Percentiles rank a stretch among this genome's conserved stretches.
Conservation (phyloP, 257 asterid species). For the Solanum chiquidenum region DNA sequence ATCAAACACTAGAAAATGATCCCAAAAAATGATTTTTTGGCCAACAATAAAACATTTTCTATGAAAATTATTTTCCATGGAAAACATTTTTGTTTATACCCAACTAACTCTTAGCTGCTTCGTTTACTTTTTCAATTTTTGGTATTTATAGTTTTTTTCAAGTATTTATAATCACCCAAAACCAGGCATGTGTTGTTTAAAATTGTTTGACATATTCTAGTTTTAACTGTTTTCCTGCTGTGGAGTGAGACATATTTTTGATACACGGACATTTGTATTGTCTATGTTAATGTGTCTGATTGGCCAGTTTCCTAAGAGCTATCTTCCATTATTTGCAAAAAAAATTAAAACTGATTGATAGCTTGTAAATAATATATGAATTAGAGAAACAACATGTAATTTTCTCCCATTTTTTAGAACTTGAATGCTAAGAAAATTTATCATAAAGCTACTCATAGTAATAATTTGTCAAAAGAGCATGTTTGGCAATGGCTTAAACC, state of each 20-base stretch:
- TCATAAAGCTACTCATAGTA: neutral
- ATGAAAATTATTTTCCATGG: neutral
- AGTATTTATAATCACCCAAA: neutral
- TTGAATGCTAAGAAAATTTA: neutral
- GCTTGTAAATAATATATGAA: neutral
- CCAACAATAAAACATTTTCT: neutral
- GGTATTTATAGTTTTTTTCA: neutral
- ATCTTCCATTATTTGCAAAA: neutral
- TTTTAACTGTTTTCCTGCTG: neutral
- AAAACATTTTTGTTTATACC: neutral
- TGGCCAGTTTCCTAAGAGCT: neutral
- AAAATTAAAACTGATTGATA: neutral
- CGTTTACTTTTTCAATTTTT: neutral
- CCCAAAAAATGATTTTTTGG: neutral
- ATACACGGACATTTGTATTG: neutral
- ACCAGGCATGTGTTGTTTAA: neutral
- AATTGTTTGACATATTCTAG: neutral
- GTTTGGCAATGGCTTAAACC: neutral
- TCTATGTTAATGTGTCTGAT: neutral
- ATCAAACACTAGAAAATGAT: neutral
- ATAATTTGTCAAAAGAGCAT: neutral
- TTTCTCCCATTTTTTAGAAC: neutral
- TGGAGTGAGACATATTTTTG: neutral
- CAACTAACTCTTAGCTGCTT: neutral
- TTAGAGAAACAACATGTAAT: neutral